These are phyloP conservation scores for Sedum album DNA, from an alignment of 164 flowering plant species.

Conservation along the genomic window DNA sequence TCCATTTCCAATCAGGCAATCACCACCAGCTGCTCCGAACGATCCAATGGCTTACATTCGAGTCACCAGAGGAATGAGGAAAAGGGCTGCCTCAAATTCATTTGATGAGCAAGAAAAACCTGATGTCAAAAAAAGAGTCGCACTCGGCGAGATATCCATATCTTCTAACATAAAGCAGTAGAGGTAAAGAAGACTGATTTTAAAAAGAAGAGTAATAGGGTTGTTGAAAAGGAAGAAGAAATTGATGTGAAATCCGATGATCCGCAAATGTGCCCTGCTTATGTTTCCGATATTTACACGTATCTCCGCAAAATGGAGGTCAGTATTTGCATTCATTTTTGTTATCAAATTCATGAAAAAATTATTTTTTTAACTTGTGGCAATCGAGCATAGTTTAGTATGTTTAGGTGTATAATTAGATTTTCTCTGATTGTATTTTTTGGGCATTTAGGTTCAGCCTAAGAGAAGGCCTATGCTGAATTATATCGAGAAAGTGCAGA, in stretches of 20 bases:
- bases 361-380: too few species aligned
- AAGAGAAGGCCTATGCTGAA: slow-evolving; percentile 44
- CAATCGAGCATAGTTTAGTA: too few species aligned
- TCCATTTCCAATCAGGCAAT: too few species aligned
- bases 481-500: slow-evolving; percentile 50
- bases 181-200: neutral
- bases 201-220: slow-evolving; percentile 7
- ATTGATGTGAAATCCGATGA: slow-evolving; percentile 16
- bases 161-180: slow-evolving; percentile 1
- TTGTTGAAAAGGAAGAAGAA: neutral
- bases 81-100: slow-evolving; percentile 15
- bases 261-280: slow-evolving; percentile 25
- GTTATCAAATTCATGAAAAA: neutral
- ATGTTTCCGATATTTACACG: slow-evolving; percentile 22
- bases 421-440: too few species aligned
- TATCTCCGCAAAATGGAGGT: slow-evolving; percentile 42
- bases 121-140: slow-evolving; percentile 21
- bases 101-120: neutral
- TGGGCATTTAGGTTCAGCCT: slow-evolving; percentile 26
- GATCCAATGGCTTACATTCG: slow-evolving; percentile 26
- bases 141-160: slow-evolving; percentile 23
- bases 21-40: neutral
- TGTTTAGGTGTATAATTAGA: too few species aligned
- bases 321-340: neutral
- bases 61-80: slow-evolving; percentile 27